Evolutionary conservation across 306 rosid species (phyloP), one percentile per base, ranked within the genome.

Genomic region (Vachellia collinsii): DNA sequence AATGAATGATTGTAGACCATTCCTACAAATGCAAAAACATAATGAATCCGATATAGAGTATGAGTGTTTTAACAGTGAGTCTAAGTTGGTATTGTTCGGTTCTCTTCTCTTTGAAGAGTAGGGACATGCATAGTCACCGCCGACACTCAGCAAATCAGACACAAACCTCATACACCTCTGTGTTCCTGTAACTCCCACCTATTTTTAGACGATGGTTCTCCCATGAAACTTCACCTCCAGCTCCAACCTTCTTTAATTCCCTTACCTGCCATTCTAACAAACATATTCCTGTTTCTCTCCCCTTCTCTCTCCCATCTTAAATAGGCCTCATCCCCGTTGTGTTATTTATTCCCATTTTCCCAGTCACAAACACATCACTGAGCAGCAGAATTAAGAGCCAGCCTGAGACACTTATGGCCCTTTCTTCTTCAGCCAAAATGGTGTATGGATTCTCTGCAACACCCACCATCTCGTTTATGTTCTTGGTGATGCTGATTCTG

Each of bases 191-290:
- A 29, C 16, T 23, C 72, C 41, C 14, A 44, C 74, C 38, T 79
- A 51, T 66, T 74, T 6, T 58, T 46, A 29, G 47, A 41, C 38
- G 58, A 65, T 29, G 38, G n/a, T 47, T 34, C 56, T 44, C 54
- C 37, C 46, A 39, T 58, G 8, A 64, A 23, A 3, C 22, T n/a
- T 11, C 53, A 41, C 38, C 8, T 22, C 12, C 53, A 41, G 29
- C 8, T 22, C 12, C 66, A 8, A 68, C 79, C 84, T 70, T 75
- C 88, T 87, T 89, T 84, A 91, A 89, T 85, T 85, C 85, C 81
- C 81, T 77, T 81, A 86, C 88, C 93, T 72, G 74, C 85, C 86
- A 37, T 72, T 11, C 79, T 34, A 53, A 72, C 85, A 78, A 59
- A 56, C 63, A 36, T 66, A 61, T 54, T 70, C 34, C 47, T 0